phyloP scores from a whole-genome alignment of 208 protist species.

The Entamoeba invadens region DNA sequence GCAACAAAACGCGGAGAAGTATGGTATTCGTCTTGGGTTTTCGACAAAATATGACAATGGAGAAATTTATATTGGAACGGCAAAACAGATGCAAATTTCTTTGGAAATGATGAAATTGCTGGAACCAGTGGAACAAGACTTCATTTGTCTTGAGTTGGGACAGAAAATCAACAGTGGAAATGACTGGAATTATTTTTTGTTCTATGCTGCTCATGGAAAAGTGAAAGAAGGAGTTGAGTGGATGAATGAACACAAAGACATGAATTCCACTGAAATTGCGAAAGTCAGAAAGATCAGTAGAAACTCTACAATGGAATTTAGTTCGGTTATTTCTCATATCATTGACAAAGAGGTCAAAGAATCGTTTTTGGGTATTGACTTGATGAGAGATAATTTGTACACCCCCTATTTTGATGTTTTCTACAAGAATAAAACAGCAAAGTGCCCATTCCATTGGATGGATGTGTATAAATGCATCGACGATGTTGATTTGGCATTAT shows the following conservation, averaged over 20 bases:
- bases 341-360: neutral
- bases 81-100: neutral
- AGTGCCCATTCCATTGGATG: neutral
- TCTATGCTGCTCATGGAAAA: neutral
- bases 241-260: neutral
- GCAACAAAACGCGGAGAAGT: neutral
- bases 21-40: neutral
- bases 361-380: neutral
- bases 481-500: neutral
- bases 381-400: neutral
- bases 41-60: neutral
- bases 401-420: neutral
- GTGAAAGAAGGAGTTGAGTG: neutral
- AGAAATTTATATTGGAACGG: neutral
- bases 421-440: neutral
- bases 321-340: neutral
- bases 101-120: neutral
- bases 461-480: neutral
- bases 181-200: neutral
- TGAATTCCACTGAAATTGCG: neutral
- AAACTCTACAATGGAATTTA: neutral
- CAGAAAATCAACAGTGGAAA: neutral
- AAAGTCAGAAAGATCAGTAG: neutral
- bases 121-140: neutral
- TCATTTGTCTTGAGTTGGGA: neutral